Evolutionary conservation across 2,329 filamentous ascomycete genomes (phyloP).

Genomic region (Ophiognomonia clavigignenti-juglandacearum): DNA sequence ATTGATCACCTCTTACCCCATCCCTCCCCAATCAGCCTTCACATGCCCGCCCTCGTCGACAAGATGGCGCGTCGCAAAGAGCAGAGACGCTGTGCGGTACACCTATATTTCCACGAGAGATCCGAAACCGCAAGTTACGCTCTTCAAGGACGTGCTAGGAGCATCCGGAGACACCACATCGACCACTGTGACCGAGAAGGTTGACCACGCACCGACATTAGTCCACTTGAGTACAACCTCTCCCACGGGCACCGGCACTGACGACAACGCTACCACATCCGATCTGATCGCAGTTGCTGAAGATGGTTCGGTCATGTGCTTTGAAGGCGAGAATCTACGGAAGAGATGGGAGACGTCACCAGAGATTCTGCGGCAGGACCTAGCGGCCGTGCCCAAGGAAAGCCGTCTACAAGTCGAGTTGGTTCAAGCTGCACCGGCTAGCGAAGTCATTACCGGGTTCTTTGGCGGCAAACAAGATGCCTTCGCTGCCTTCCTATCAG

Average conservation of each 20-base stretch:
- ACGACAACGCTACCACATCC: conserved; percentile 24
- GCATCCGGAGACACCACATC: conserved; percentile 48
- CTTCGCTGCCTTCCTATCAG: conserved; percentile 45
- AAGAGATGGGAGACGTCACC: conserved; percentile 43
- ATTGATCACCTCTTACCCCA: conserved; percentile 61
- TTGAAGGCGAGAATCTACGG: conserved; percentile 51
- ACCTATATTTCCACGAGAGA: conserved; percentile 57
- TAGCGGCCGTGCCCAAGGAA: conserved; percentile 25
- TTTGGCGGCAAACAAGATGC: conserved; percentile 51
- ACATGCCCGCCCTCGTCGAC: conserved; percentile 58
- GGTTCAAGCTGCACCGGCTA: conserved; percentile 38
- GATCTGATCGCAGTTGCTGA: conserved; percentile 54
- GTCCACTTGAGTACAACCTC: conserved; percentile 37
- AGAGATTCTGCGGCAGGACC: conserved; percentile 36
- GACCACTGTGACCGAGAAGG: conserved; percentile 38
- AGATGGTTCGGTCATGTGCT: conserved; percentile 56
- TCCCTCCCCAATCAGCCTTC: conserved; percentile 60
- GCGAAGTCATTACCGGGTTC: conserved; percentile 48
- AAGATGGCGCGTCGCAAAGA: conserved; percentile 43
- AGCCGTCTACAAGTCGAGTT: conserved; percentile 41
- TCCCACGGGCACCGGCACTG: conserved; percentile 12
- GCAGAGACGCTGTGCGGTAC: conserved; percentile 48
- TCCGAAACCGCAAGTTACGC: conserved; percentile 45
- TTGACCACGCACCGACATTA: conserved; percentile 36
- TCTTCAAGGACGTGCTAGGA: conserved; percentile 55